Conservation (phyloP, 257 asterid genomes). For the Solanum rostratum region DNA sequence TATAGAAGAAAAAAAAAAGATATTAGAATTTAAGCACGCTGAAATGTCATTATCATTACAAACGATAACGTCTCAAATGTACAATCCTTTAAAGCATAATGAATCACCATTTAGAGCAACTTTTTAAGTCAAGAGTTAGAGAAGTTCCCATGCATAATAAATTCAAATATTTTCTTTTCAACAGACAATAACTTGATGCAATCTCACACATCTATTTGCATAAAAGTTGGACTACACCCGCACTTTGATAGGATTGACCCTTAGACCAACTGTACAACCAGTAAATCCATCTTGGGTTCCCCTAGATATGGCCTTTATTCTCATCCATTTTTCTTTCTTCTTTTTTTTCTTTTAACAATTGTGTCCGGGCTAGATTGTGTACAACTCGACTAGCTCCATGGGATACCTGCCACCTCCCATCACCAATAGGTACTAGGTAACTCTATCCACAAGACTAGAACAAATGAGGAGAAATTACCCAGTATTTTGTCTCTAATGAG, state of each 20-base stretch:
- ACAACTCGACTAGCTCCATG: background rate
- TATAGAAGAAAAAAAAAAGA: background rate
- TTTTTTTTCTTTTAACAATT: background rate
- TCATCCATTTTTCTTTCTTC: background rate
- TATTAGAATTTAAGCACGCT: background rate
- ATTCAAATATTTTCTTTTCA: background rate
- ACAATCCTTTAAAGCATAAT: background rate
- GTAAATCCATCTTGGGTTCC: background rate
- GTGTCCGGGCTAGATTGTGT: background rate
- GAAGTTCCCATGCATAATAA: background rate
- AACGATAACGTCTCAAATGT: background rate
- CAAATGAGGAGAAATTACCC: background rate
- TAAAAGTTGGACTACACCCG: background rate
- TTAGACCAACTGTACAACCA: background rate
- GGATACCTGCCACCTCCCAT: background rate
- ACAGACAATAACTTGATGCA: background rate
- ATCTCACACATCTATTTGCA: background rate
- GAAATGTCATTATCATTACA: background rate
- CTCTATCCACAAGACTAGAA: background rate
- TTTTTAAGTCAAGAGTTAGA: background rate
- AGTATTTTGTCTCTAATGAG: background rate
- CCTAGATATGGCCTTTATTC: background rate
- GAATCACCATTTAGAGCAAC: background rate
- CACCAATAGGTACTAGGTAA: background rate
- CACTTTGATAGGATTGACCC: background rate